Evolutionary conservation across 306 rosid species (phyloP).

Genomic region (Benincasa hispida): DNA sequence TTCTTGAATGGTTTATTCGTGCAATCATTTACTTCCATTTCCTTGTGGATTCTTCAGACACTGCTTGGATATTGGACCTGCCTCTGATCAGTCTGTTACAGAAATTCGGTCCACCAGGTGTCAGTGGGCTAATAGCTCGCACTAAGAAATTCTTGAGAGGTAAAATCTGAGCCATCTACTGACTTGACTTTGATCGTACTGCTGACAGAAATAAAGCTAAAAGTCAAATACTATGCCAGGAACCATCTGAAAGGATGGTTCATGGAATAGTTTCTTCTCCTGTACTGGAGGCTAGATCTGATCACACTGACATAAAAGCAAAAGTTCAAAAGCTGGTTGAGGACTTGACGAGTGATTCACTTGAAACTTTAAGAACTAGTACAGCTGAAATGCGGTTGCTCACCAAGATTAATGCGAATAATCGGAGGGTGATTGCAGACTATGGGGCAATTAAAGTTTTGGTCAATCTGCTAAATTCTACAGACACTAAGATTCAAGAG

Average conservation of each 20-base stretch:
- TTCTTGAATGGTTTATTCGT: neutral
- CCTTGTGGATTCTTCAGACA: neutral
- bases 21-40: neutral
- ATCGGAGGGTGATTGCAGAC: slow-evolving; percentile 77
- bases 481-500: slow-evolving; percentile 62
- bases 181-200: neutral
- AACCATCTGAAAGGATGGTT: slow-evolving; percentile 57
- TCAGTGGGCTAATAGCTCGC: slow-evolving; percentile 37
- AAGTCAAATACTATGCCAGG: slow-evolving; percentile 45
- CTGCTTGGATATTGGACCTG: neutral
- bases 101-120: neutral
- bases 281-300: slow-evolving; percentile 44
- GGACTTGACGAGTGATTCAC: slow-evolving; percentile 45
- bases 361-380: slow-evolving; percentile 64
- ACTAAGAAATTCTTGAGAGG: slow-evolving; percentile 37
- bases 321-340: slow-evolving; percentile 64
- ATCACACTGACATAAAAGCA: slow-evolving; percentile 63
- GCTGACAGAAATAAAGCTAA: slow-evolving; percentile 50
- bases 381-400: slow-evolving; percentile 67
- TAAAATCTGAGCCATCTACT: slow-evolving; percentile 26
- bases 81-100: neutral
- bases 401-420: slow-evolving; percentile 78
- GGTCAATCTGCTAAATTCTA: slow-evolving; percentile 57
- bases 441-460: slow-evolving; percentile 68
- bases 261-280: slow-evolving; percentile 50